Evolutionary conservation across 192 early-diverging fungal genomes (phyloP).

Genomic region (Entrophospora sp.): DNA sequence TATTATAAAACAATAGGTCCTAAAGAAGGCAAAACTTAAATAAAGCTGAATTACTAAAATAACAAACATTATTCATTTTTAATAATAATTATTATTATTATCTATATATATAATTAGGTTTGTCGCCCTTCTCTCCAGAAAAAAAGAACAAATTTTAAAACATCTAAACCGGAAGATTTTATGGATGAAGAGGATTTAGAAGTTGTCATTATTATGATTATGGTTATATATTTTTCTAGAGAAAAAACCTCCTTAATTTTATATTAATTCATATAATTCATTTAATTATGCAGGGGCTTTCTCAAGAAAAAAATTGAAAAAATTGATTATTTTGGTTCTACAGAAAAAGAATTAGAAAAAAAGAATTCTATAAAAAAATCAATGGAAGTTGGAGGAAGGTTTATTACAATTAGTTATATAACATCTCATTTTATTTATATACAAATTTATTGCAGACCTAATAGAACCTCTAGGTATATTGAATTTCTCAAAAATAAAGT

Average conservation of each 20-base stretch:
- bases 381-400: slow-evolving; percentile 36
- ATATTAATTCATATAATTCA: not conserved
- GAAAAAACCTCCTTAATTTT: too few species aligned
- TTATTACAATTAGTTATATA: too few species aligned
- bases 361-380: slow-evolving; percentile 35
- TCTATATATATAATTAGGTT: slow-evolving; percentile 38
- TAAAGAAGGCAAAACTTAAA: slow-evolving; percentile 85
- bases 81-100: not conserved
- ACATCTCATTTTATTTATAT: too few species aligned
- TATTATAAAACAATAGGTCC: slow-evolving; percentile 95
- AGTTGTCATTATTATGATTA: slow-evolving; percentile 30
- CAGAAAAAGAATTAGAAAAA: slow-evolving; percentile 46
- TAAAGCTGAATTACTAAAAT: too few species aligned
- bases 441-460: slow-evolving; percentile 45
- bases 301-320: slow-evolving; percentile 47
- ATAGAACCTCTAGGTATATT: slow-evolving; percentile 46
- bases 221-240: not conserved
- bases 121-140: slow-evolving; percentile 69
- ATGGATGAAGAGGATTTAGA: slow-evolving; percentile 96
- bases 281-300: slow-evolving; percentile 33
- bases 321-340: slow-evolving; percentile 58
- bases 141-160: slow-evolving; percentile 44
- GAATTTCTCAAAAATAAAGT: not conserved
- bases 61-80: too few species aligned
- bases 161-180: slow-evolving; percentile 67